These are phyloP conservation scores for Paracorniculantispora psalliotae DNA, from an alignment of 2,329 filamentous ascomycete species.

Conservation along the genomic window DNA sequence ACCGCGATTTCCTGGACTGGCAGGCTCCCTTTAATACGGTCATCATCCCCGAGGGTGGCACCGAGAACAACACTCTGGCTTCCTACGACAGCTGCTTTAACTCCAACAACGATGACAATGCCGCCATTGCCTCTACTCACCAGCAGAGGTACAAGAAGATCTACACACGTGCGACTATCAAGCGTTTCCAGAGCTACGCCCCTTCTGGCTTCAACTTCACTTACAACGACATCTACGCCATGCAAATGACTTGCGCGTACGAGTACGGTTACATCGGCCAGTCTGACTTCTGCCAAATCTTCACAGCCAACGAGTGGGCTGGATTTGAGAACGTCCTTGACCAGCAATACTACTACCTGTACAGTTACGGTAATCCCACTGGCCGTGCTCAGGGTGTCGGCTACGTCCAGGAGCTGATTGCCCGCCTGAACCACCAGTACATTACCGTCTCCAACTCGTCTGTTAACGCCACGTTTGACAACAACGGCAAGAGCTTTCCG, in stretches of 20 bases:
- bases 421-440: conserved; percentile 68
- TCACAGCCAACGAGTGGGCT: conserved; percentile 62
- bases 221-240: conserved; percentile 44
- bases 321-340: conserved; percentile 56
- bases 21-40: conserved; percentile 47
- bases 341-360: conserved; percentile 65
- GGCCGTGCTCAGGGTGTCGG: conserved; percentile 75
- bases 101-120: conserved; percentile 28
- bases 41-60: conserved; percentile 57
- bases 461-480: conserved; percentile 67
- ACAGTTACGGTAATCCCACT: conserved; percentile 69
- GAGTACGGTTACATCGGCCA: conserved; percentile 45
- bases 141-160: conserved; percentile 39
- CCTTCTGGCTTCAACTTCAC: conserved; percentile 45
- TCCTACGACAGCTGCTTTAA: conserved; percentile 36
- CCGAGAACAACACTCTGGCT: conserved; percentile 66
- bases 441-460: conserved; percentile 49
- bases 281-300: conserved; percentile 63
- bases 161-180: conserved; percentile 41
- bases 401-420: conserved; percentile 73
- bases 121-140: conserved; percentile 35
- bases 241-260: conserved; percentile 51
- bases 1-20: conserved; percentile 34
- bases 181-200: conserved; percentile 41
- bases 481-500: conserved; percentile 60